Percentiles rank a stretch among this genome's conserved stretches.
Evolutionary conservation across 345 rosid species (phyloP).

Genomic region (Camelina hispida): DNA sequence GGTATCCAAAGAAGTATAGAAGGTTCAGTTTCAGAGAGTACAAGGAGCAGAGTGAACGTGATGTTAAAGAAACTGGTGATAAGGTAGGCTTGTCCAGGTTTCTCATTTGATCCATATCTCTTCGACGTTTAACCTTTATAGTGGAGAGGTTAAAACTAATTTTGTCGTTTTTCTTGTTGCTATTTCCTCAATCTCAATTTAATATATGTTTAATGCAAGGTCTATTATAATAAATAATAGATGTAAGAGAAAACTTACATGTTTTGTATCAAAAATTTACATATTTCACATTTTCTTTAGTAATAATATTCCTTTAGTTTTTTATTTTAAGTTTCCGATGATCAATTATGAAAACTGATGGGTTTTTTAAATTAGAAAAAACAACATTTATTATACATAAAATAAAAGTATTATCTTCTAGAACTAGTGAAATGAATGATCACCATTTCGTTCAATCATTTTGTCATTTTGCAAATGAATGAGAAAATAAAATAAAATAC

Average conservation of each 20-base stretch:
- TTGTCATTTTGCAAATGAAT: slow-evolving; percentile 1
- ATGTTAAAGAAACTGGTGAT: slow-evolving; percentile 65
- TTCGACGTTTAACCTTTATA: background rate
- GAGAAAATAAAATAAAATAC: background rate
- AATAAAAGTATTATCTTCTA: background rate
- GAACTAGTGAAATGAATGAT: slow-evolving; percentile 1
- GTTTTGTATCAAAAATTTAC: background rate
- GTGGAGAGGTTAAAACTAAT: slow-evolving; percentile 20
- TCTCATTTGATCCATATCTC: slow-evolving; percentile 39
- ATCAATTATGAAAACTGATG: background rate
- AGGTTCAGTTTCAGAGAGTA: slow-evolving; percentile 68
- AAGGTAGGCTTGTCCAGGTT: slow-evolving; percentile 82
- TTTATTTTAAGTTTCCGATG: background rate
- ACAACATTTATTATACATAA: background rate
- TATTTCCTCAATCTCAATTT: slow-evolving; percentile 9
- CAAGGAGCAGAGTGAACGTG: slow-evolving; percentile 54
- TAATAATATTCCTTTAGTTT: background rate
- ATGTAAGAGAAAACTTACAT: slow-evolving; percentile 2
- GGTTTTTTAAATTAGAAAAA: background rate
- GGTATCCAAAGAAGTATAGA: slow-evolving; percentile 52
- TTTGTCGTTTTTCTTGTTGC: slow-evolving; percentile 19
- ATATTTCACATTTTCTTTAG: background rate
- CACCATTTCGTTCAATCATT: background rate
- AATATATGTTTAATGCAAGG: slow-evolving; percentile 19
- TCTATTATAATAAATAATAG: background rate